phyloP scores from a whole-genome alignment of 208 protist genomes.

The Crithidia sp. region DNA sequence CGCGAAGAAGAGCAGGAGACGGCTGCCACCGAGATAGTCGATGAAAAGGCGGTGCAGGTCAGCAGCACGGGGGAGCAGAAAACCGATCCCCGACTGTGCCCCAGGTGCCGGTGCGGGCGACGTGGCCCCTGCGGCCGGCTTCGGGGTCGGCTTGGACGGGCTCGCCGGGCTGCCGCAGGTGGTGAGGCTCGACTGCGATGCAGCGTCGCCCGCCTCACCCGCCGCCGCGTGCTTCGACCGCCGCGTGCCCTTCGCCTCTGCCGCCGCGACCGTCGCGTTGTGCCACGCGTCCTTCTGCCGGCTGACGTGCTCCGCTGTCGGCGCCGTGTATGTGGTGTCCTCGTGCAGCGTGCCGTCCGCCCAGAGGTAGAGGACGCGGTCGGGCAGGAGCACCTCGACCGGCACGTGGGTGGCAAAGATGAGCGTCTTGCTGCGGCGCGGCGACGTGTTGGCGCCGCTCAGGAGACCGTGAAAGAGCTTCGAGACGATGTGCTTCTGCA shows the following conservation, averaged over 20 bases:
- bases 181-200: background rate
- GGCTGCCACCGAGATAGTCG: slow-evolving; percentile 43
- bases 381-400: slow-evolving; percentile 41
- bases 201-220: background rate
- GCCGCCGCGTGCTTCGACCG: slow-evolving; percentile 14
- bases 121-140: background rate
- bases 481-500: slow-evolving; percentile 80
- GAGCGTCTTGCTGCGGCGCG: slow-evolving; percentile 47
- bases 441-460: slow-evolving; percentile 2
- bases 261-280: slow-evolving; percentile 36
- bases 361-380: slow-evolving; percentile 51
- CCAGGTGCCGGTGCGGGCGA: slow-evolving; percentile 3
- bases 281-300: slow-evolving; percentile 38
- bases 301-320: slow-evolving; percentile 36
- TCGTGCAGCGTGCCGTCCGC: slow-evolving; percentile 53
- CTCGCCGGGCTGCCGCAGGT: no score
- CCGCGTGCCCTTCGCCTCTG: slow-evolving; percentile 28
- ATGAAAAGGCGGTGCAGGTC: slow-evolving; percentile 56
- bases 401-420: slow-evolving; percentile 55
- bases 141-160: no score
- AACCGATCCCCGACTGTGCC: slow-evolving; percentile 17
- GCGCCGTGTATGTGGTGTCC: slow-evolving; percentile 23
- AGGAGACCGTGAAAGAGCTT: slow-evolving; percentile 78
- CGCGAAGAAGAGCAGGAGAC: slow-evolving; percentile 38
- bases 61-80: slow-evolving; percentile 37